Conservation (phyloP, 495 filamentous ascomycete genomes). For the Evernia prunastri region DNA sequence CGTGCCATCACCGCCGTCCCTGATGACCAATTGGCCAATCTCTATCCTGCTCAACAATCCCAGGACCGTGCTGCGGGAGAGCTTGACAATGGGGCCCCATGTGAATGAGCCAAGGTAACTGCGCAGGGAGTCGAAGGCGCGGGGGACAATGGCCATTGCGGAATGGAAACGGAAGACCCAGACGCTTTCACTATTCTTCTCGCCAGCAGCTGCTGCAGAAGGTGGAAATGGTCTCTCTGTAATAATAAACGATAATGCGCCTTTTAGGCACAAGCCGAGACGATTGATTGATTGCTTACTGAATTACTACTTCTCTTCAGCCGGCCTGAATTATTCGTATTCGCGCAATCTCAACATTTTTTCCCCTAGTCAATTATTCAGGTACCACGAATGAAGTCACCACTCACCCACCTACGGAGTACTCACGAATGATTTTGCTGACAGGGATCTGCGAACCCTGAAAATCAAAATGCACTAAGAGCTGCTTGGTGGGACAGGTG, state of each 20-base stretch:
- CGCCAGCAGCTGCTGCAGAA: background rate
- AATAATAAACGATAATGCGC: no score
- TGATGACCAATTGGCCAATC: conserved; percentile 36
- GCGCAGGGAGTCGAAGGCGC: conserved; percentile 22
- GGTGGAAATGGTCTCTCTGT: background rate
- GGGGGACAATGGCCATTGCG: conserved; percentile 24
- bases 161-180: background rate
- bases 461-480: conserved; percentile 11
- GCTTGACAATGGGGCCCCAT: conserved; percentile 39
- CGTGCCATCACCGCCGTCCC: conserved; percentile 33
- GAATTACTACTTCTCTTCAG: background rate
- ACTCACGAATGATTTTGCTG: background rate
- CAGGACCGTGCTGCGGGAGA: conserved; percentile 37
- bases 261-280: background rate
- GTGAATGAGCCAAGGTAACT: conserved; percentile 28
- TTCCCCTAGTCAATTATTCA: background rate
- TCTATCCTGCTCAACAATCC: conserved; percentile 36
- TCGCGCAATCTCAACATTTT: background rate
- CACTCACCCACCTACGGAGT: no score
- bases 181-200: background rate
- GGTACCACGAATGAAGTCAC: conserved; percentile 17
- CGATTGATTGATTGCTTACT: no score
- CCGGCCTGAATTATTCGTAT: conserved; percentile 2
- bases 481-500: conserved; percentile 3
- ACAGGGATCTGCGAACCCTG: conserved; percentile 5